Evolutionary conservation across 805 yeast genomes (phyloP).

Genomic region (Tetrapisispora fleetii): DNA sequence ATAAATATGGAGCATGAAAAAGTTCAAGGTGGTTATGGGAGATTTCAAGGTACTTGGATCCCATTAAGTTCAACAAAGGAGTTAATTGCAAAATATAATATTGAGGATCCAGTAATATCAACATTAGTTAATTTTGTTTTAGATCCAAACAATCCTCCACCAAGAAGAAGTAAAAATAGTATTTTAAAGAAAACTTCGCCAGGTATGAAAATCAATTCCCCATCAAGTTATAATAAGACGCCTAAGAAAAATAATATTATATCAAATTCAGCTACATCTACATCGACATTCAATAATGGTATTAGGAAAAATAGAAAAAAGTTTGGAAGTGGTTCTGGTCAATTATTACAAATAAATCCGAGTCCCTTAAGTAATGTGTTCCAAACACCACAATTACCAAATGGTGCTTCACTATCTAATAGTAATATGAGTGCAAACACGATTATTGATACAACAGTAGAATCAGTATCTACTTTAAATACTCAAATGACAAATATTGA

Average conservation of each 20-base stretch:
- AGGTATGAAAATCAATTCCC: constrained; percentile 25
- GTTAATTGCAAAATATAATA: constrained; percentile 43
- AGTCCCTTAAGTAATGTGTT: constrained; percentile 27
- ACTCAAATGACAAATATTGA: neutral
- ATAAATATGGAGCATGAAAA: constrained; percentile 64
- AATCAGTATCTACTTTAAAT: neutral
- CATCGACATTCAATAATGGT: constrained; percentile 2
- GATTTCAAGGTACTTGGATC: constrained; percentile 83
- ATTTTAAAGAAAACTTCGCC: constrained; percentile 25
- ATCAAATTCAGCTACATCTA: neutral
- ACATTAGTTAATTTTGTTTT: constrained; percentile 45
- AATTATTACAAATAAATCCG: constrained; percentile 17
- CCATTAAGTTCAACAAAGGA: constrained; percentile 57
- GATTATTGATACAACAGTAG: constrained; percentile 2
- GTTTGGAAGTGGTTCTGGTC: constrained; percentile 1
- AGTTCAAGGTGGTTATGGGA: constrained; percentile 77
- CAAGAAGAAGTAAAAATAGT: constrained; percentile 32
- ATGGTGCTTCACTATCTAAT: constrained; percentile 3
- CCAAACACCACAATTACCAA: constrained; percentile 25
- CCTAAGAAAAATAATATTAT: constrained; percentile 19
- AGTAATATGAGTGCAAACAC: constrained; percentile 8
- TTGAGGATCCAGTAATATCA: constrained; percentile 40
- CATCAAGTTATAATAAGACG: constrained; percentile 28
- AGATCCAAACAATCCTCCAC: constrained; percentile 37
- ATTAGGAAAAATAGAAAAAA: constrained; percentile 2